Conservation (phyloP, 1,284 basidiomycete genomes). For the Puccinia novopanici region DNA sequence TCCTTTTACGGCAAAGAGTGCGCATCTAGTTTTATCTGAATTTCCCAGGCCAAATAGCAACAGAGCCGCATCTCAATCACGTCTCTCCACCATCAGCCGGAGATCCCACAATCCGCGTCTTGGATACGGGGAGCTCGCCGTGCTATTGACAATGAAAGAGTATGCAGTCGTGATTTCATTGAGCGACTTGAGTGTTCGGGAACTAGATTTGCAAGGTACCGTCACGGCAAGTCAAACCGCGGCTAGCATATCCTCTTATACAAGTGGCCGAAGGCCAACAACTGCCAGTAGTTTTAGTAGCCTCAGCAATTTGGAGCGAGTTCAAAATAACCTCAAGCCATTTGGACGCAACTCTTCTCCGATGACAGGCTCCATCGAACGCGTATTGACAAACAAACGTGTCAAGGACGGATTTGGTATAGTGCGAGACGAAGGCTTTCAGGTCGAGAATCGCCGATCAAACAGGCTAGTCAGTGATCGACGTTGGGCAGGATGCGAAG, state of each 20-base stretch:
- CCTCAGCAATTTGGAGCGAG: constrained; percentile 26
- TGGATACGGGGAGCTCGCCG: constrained; percentile 31
- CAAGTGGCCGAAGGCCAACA: neutral
- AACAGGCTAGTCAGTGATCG: constrained; percentile 16
- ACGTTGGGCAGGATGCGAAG: constrained; percentile 42
- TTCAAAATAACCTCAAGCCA: constrained; percentile 34
- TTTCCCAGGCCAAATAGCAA: constrained; percentile 19
- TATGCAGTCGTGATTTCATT: constrained; percentile 41
- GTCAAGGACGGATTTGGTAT: constrained; percentile 21
- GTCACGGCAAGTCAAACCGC: constrained; percentile 21
- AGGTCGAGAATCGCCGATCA: constrained; percentile 28
- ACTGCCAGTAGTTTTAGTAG: constrained; percentile 33
- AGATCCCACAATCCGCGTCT: neutral
- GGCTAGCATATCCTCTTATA: neutral
- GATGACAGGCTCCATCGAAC: constrained; percentile 9
- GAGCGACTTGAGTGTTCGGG: constrained; percentile 33
- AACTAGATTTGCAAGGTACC: constrained; percentile 36
- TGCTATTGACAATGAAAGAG: constrained; percentile 45
- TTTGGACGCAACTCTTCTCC: neutral
- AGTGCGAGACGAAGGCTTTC: constrained; percentile 30
- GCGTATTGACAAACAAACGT: constrained; percentile 12
- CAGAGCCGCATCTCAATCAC: constrained; percentile 15
- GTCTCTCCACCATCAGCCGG: constrained; percentile 8
- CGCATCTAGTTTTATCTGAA: constrained; percentile 25
- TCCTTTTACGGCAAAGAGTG: constrained; percentile 38